Evolutionary conservation across 441 rosid species (phyloP).

Genomic region (Euphorbia corollata): DNA sequence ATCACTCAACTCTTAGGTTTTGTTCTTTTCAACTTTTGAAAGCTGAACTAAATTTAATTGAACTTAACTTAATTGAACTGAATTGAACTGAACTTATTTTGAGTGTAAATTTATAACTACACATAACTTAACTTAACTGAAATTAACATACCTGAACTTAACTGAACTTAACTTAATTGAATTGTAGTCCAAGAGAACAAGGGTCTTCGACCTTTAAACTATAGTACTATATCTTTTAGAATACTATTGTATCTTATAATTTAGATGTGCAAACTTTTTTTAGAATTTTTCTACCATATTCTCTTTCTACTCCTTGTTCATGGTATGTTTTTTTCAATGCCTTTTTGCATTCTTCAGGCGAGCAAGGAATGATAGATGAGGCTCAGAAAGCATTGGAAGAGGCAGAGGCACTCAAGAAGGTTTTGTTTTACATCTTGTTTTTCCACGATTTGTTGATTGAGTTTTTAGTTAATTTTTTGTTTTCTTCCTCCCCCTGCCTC

Average conservation of each 20-base stretch:
- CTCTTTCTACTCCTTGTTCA: neutral
- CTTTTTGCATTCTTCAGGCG: slow-evolving; percentile 42
- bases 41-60: too few relatives aligned
- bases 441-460: neutral
- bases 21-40: too few relatives aligned
- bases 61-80: too few relatives aligned
- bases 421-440: slow-evolving; percentile 20
- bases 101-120: too few relatives aligned
- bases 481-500: slow-evolving; percentile 6
- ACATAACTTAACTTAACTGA: too few relatives aligned
- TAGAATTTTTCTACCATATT: neutral
- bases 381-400: slow-evolving; percentile 97
- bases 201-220: neutral
- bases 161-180: too few relatives aligned
- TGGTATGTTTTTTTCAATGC: neutral
- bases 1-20: neutral
- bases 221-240: neutral
- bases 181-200: too few relatives aligned
- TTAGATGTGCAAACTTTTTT: neutral
- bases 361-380: slow-evolving; percentile 98
- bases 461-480: neutral
- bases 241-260: neutral
- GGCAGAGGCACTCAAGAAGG: slow-evolving; percentile 99
- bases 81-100: too few relatives aligned
- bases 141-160: too few relatives aligned